phyloP scores from a whole-genome alignment of 2,329 filamentous ascomycete species.

The Monosporascus sp. region DNA sequence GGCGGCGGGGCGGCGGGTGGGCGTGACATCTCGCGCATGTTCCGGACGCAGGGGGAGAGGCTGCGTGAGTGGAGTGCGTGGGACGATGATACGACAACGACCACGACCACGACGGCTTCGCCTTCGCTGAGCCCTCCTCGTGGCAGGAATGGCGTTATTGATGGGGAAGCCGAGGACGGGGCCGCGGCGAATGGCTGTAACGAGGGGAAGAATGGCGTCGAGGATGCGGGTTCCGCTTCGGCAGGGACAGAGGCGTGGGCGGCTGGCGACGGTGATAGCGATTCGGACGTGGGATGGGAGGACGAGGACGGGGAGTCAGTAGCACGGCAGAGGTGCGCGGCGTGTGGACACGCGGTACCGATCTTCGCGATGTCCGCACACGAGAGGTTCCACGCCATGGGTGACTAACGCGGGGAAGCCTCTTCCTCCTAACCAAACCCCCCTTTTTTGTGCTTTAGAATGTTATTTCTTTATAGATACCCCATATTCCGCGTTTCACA shows the following conservation, averaged over 20 bases:
- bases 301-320: constrained; percentile 10
- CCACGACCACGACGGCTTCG: not conserved
- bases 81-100: constrained; percentile 27
- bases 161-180: not conserved
- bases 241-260: not conserved
- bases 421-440: not conserved
- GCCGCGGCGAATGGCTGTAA: not conserved
- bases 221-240: not conserved
- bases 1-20: constrained; percentile 35
- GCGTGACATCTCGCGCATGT: constrained; percentile 78
- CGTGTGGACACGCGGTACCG: constrained; percentile 50
- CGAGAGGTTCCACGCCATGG: constrained; percentile 41
- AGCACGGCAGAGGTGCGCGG: constrained; percentile 31
- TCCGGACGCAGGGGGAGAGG: constrained; percentile 65
- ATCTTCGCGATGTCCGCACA: constrained; percentile 55
- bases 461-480: too few relatives aligned
- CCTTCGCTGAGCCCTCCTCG: not conserved
- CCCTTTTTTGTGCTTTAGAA: not conserved
- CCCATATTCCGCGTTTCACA: too few relatives aligned
- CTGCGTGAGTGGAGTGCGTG: constrained; percentile 60
- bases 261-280: not conserved
- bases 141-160: not conserved
- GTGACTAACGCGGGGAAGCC: constrained; percentile 12
- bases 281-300: not conserved
- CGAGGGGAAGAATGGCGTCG: not conserved